Conservation (phyloP, 2,329 filamentous ascomycete species). For the Dothistroma septosporum region DNA sequence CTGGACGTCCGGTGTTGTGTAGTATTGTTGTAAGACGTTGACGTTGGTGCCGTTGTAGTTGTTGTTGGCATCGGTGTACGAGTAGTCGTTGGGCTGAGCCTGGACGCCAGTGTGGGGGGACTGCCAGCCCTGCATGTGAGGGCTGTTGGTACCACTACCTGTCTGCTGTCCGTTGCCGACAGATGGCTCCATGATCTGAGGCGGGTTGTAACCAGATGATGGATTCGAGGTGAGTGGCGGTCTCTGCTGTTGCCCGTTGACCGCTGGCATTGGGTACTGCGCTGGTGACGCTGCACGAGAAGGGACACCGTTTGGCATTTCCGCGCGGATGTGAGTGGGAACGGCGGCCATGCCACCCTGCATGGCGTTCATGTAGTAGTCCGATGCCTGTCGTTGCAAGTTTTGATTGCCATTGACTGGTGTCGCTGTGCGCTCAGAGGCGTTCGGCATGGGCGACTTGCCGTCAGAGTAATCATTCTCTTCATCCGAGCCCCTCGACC, state of each 20-base stretch:
- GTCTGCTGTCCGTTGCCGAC: conserved; percentile 70
- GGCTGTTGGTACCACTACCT: conserved; percentile 74
- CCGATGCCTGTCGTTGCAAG: conserved; percentile 63
- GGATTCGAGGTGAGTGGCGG: conserved; percentile 79
- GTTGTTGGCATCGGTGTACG: conserved; percentile 79
- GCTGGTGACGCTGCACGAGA: conserved; percentile 62
- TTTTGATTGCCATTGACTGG: conserved; percentile 67
- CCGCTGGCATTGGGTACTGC: conserved; percentile 51
- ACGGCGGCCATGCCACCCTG: conserved; percentile 51
- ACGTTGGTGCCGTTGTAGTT: conserved; percentile 43
- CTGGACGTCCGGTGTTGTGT: conserved; percentile 62
- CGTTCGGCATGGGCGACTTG: conserved; percentile 72
- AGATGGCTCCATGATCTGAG: conserved; percentile 77
- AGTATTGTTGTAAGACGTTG: conserved; percentile 71
- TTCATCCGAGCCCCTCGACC: conserved; percentile 62
- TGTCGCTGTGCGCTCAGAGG: conserved; percentile 71
- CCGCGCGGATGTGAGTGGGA: conserved; percentile 74
- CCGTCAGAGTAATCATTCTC: conserved; percentile 64
- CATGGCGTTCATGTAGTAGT: conserved; percentile 76
- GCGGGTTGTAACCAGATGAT: conserved; percentile 65
- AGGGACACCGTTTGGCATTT: conserved; percentile 59
- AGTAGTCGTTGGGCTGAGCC: conserved; percentile 65
- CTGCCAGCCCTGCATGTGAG: conserved; percentile 84
- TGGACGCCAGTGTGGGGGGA: conserved; percentile 74
- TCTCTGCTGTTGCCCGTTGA: conserved; percentile 49